These are phyloP conservation scores for Scedosporium aurantiacum DNA, from an alignment of 2,329 filamentous ascomycete species.

Conservation along the genomic window DNA sequence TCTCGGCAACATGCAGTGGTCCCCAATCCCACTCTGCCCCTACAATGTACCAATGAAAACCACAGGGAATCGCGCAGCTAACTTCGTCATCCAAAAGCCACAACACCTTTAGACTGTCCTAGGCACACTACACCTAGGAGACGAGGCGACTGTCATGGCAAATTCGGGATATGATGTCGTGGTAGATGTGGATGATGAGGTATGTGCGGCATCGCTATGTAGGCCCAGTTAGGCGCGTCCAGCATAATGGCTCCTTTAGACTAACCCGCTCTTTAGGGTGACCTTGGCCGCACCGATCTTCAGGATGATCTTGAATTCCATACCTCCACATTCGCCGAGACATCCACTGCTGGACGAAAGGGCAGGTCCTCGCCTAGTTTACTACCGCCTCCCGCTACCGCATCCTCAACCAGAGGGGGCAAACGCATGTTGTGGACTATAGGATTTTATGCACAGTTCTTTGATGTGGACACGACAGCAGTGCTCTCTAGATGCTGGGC, in stretches of 20 bases:
- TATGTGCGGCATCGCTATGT: slow-evolving; percentile 24
- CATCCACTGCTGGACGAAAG: slow-evolving; percentile 36
- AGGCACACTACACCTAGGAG: not conserved
- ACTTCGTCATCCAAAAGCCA: not conserved
- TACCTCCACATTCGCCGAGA: slow-evolving; percentile 70
- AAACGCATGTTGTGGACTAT: slow-evolving; percentile 92
- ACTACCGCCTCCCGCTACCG: slow-evolving; percentile 47
- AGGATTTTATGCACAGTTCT: slow-evolving; percentile 93
- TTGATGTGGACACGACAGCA: slow-evolving; percentile 91
- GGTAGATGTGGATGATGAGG: slow-evolving; percentile 94
- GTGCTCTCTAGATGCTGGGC: slow-evolving; percentile 80
- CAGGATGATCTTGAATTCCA: slow-evolving; percentile 99
- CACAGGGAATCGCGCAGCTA: not conserved
- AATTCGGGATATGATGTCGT: slow-evolving; percentile 93
- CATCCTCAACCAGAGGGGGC: slow-evolving; percentile 25
- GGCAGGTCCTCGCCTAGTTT: slow-evolving; percentile 37
- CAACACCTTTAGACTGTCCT: not conserved
- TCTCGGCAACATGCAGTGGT: no score
- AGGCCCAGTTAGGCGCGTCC: not conserved
- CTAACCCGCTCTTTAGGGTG: slow-evolving; percentile 50
- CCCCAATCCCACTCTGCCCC: no score
- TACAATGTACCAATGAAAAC: no score
- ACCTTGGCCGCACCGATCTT: slow-evolving; percentile 94
- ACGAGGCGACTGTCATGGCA: slow-evolving; percentile 43
- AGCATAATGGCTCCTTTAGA: slow-evolving; percentile 9